Conservation (phyloP, 2,329 filamentous ascomycete species). For the Juglanconis sp. region DNA sequence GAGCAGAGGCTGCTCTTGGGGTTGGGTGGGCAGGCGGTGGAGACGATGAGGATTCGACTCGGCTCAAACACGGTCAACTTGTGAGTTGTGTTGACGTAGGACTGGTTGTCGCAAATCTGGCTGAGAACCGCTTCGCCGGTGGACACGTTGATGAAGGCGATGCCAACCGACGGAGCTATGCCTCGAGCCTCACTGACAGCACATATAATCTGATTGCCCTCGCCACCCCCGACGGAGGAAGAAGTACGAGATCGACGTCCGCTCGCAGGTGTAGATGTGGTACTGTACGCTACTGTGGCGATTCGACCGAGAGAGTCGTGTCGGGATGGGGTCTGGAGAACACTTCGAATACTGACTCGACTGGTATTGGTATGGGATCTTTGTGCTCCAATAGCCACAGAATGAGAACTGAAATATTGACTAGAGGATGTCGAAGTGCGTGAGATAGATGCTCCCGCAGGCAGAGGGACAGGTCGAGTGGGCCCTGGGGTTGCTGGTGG, state of each 20-base stretch:
- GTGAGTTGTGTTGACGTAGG: conserved; percentile 82
- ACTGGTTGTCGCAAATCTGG: conserved; percentile 90
- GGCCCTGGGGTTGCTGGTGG: background rate
- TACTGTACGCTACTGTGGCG: conserved; percentile 7
- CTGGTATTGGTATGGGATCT: background rate
- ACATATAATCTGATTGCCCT: conserved; percentile 74
- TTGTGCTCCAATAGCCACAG: background rate
- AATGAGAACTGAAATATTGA: background rate
- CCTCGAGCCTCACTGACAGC: conserved; percentile 86
- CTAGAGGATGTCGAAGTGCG: background rate
- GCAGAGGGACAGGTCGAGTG: background rate
- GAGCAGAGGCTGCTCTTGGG: conserved; percentile 70
- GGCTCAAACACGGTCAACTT: conserved; percentile 81
- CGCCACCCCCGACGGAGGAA: conserved; percentile 42
- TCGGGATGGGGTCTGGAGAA: background rate
- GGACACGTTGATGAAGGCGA: conserved; percentile 83
- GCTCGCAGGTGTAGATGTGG: conserved; percentile 34
- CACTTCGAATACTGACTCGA: background rate
- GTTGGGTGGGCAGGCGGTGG: conserved; percentile 62
- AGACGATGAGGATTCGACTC: conserved; percentile 74
- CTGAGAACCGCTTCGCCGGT: conserved; percentile 82
- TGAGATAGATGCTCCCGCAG: background rate
- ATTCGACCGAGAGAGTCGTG: background rate
- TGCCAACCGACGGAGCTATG: conserved; percentile 76
- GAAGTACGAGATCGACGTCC: conserved; percentile 43